Conservation (phyloP, 306 rosid species). For the Arachis stenosperma region DNA sequence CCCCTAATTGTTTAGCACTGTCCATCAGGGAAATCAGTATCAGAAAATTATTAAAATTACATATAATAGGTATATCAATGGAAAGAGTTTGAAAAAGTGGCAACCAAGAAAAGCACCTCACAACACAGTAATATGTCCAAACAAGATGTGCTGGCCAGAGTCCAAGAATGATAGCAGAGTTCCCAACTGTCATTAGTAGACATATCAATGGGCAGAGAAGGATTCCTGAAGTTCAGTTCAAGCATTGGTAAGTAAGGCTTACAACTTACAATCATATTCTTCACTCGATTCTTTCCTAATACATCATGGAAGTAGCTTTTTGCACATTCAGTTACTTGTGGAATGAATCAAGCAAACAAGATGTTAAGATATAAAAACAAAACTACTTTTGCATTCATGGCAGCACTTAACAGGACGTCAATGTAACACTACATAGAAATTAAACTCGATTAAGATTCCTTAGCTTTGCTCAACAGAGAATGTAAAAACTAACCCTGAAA, state of each 20-base stretch:
- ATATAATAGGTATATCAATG: not conserved
- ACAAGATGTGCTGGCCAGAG: constrained; percentile 76
- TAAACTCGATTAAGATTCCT: not conserved
- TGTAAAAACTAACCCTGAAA: constrained; percentile 9
- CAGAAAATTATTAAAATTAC: constrained; percentile 34
- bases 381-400: too few relatives aligned
- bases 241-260: constrained; percentile 24
- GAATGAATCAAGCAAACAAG: constrained; percentile 28
- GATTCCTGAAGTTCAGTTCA: constrained; percentile 65
- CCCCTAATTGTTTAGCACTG: constrained; percentile 82
- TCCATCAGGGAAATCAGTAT: constrained; percentile 34
- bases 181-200: constrained; percentile 72
- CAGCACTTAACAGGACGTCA: too few relatives aligned
- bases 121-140: constrained; percentile 75
- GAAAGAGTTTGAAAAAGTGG: constrained; percentile 15
- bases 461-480: constrained; percentile 1
- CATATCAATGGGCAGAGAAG: constrained; percentile 76
- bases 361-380: not conserved
- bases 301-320: constrained; percentile 1
- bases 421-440: too few relatives aligned
- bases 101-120: constrained; percentile 61
- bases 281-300: constrained; percentile 27
- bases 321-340: not conserved
- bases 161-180: constrained; percentile 71
- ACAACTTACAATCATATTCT: constrained; percentile 22